A percentile compares a stretch with the other conserved stretches of the same genome.
phyloP scores from a whole-genome alignment of 108 stramenopile genomes.

The Nitzschia sp. region DNA sequence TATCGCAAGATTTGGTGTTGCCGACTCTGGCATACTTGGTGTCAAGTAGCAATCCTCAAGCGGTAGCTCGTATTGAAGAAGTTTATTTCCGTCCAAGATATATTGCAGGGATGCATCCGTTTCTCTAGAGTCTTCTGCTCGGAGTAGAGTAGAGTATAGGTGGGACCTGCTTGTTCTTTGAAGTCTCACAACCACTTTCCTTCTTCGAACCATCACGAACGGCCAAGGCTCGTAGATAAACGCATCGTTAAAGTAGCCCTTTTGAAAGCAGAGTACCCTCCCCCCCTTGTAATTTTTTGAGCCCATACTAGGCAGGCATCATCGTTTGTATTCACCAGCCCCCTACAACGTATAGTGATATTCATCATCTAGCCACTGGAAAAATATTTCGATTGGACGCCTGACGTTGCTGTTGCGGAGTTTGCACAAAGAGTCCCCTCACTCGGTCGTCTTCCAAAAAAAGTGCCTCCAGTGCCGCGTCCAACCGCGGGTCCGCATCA shows the following conservation, averaged over 20 bases:
- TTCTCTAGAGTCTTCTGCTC: too few species aligned
- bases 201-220: too few species aligned
- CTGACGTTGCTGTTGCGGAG: background rate
- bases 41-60: background rate
- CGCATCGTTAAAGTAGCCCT: too few species aligned
- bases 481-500: background rate
- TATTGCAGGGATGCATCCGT: background rate
- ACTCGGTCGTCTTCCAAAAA: background rate
- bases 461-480: background rate
- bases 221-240: too few species aligned
- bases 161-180: too few species aligned
- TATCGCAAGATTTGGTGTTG: background rate
- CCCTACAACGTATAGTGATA: too few species aligned
- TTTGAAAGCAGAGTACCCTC: too few species aligned
- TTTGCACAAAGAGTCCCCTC: background rate
- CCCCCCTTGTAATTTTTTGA: too few species aligned
- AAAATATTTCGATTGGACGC: background rate
- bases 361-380: background rate
- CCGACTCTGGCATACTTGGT: background rate
- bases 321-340: too few species aligned
- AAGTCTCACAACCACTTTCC: too few species aligned
- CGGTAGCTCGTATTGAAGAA: background rate
- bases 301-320: too few species aligned
- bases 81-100: background rate
- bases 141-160: too few species aligned